Base-by-base conservation (phyloP, 2,329 filamentous ascomycete genomes). In the Trichophyton schoenleinii region DNA sequence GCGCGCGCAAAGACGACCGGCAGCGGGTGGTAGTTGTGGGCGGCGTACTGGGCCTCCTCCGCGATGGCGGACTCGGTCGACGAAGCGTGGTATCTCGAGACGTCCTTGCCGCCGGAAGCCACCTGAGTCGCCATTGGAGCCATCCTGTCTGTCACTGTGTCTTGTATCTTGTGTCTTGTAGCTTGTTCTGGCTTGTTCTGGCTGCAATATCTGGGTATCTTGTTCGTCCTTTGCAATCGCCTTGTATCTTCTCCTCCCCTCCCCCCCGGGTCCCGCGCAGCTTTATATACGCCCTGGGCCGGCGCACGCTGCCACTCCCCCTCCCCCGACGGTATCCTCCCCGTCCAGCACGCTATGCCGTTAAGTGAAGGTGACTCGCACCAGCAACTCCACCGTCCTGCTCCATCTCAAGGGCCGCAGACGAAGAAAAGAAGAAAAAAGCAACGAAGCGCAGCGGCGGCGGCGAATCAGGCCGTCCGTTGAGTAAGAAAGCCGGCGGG, bases 11-110 rank as follows among this genome's bases (percentile, higher is more conserved):
- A 96, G 71, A 96, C 94, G 63, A 99, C 86, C 46, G 94, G 94
- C 1, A 99, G 83, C 15, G 94, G 94, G 76, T 97, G 91, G 81
- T 99, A 99, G 81, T 99, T 99, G 83, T 99, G 94, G 57, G 94
- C 94, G 58, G 94, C 94, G 74, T 84, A 92, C 72, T 88, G 80
- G 70, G 89, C 81, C 78, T 99, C 94, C 60, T 85, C 79, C 60
- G 85, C 78, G 73, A 96, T 95, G 68, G 94, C 92, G 68, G 82
- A 80, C 62, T 85, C 78, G 49, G 91, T 91, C 28, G 92, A 91
- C 20, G 88, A 74, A 61, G 90, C 82, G 77, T 96, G 94, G 78
- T 84, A 84, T 42, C 36, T 58, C n/a, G 36, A 42, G 34, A 58
- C 20, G 25, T 49, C 46, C 46, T 63, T 72, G 75, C 18, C 13